Evolutionary conservation across 495 filamentous ascomycete genomes (phyloP), one percentile per base, ranked within the genome.

Genomic region (Talaromyces proteolyticus): DNA sequence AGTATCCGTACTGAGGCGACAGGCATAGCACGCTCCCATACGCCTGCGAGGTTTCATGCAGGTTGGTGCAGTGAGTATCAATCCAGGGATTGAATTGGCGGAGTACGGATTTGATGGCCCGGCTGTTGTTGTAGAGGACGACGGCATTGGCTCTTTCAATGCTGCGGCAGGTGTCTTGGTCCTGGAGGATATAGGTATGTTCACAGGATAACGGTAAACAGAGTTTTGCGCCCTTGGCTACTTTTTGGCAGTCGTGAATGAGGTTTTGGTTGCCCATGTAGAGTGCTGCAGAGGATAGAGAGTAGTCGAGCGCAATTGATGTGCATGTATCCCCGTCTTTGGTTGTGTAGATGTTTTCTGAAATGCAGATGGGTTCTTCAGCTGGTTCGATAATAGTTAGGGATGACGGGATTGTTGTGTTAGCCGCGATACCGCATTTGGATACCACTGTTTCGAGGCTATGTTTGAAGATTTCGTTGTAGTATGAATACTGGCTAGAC

Each of bases 281-380:
- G 16, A 66, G 54, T 3, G 52, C 43, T 3, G 57, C 61, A 5
- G 57, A 57, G 6, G 57, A 54, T 6, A 67, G 46, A n/a, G 17
- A 46, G 48, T 61, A 47, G 10, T 42, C 44, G 8, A 42, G 20
- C 2, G 63, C 55, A 44, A 67, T 60, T 1, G 46, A 51, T 16
- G 52, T 37, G 49, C 60, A 67, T 5, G 50, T 62, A 42, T 67
- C 63, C 12, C 59, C 57, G 3, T 19, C 21, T 36, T 29, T 37
- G 22, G 52, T 51, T 5, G 52, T 65, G 48, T 65, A 57, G 12
- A 18, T 55, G 12, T 38, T 49, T 6, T 49, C 55, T n/a, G 57
- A 48, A 21, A 46, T 20, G 44, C 55, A 63, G 18, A 36, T 48
- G 50, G 52, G 18, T 42, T 42, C 51, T 49, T 42, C 45, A n/a